phyloP scores from a whole-genome alignment of 805 yeast genomes.

The Candida bentonensis region DNA sequence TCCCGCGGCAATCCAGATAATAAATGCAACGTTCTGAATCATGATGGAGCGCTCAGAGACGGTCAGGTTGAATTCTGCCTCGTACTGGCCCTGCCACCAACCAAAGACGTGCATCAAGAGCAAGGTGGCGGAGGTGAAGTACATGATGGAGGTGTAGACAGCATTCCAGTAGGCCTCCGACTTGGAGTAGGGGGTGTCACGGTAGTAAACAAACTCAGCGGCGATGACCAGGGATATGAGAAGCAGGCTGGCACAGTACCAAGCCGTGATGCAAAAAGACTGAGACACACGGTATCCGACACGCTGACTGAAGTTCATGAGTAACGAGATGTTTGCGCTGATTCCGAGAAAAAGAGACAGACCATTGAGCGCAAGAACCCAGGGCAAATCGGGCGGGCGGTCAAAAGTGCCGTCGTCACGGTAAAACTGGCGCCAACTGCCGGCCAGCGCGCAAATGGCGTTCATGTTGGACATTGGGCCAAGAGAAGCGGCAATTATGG shows the following conservation, averaged over 20 bases:
- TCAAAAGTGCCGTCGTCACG: background rate
- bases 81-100: conserved; percentile 30
- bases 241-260: conserved; percentile 43
- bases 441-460: background rate
- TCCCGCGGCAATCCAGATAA: conserved; percentile 60
- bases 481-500: background rate
- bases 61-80: conserved; percentile 39
- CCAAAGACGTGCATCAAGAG: conserved; percentile 51
- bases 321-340: conserved; percentile 48
- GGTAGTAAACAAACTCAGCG: conserved; percentile 19
- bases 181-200: conserved; percentile 13
- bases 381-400: conserved; percentile 6
- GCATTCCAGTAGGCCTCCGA: conserved; percentile 73
- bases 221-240: conserved; percentile 34
- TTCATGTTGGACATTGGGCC: conserved; percentile 1
- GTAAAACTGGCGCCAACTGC: background rate
- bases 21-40: conserved; percentile 49
- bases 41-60: conserved; percentile 60
- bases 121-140: conserved; percentile 39
- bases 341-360: conserved; percentile 50
- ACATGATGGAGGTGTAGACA: conserved; percentile 44
- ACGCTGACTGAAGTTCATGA: conserved; percentile 41
- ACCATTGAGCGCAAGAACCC: conserved; percentile 41
- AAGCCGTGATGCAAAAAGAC: conserved; percentile 45
- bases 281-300: conserved; percentile 46